Evolutionary conservation across 2,329 filamentous ascomycete genomes (phyloP), one percentile per base, ranked within the genome.

Genomic region (Sporothrix phasma): DNA sequence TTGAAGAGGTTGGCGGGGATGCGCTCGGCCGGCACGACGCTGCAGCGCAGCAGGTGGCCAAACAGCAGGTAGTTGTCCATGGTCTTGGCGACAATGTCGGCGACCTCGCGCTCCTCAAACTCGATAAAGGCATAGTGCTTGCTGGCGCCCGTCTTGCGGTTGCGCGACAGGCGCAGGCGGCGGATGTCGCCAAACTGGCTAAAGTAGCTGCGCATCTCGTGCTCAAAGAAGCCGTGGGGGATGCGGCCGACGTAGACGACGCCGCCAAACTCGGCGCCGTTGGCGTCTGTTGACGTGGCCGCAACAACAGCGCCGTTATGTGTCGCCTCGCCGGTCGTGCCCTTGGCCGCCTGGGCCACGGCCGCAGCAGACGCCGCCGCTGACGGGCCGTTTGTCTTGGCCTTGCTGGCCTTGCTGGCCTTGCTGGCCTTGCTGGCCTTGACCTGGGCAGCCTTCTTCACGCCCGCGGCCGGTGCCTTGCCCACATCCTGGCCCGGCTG

Each of bases 11-110:
- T 82, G 26, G 86, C 82, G 73, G 95, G 90, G 49, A 96, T 79
- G 72, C 92, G 86, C 66, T 89, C 90, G 64, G 85, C 79, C 3
- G 90, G 85, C 3, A 97, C 83, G 26, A 69, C 64, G 65, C 64
- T 62, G 76, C 92, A 93, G 76, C 95, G 93, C 70, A 99, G 81
- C 67, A 97, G 89, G 74, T 97, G 93, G 5, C 91, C 90, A 74
- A 96, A 97, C 72, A 99, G 83, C 45, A 97, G 85, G 76, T 99
- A 99, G 77, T 92, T 95, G 80, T 97, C 86, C 94, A 99, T 99
- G 24, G 94, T 96, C 78, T 92, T 90, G 59, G 90, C 88, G 34
- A 96, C 93, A 70, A 97, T 92, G 71, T 90, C 88, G 45, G 94
- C 93, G n/a, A 83, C 84, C 68, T 76, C 77, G 58, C 92, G 89